Base-by-base conservation (phyloP, 768 basidiomycete genomes). In the Antrodiella citrinella region DNA sequence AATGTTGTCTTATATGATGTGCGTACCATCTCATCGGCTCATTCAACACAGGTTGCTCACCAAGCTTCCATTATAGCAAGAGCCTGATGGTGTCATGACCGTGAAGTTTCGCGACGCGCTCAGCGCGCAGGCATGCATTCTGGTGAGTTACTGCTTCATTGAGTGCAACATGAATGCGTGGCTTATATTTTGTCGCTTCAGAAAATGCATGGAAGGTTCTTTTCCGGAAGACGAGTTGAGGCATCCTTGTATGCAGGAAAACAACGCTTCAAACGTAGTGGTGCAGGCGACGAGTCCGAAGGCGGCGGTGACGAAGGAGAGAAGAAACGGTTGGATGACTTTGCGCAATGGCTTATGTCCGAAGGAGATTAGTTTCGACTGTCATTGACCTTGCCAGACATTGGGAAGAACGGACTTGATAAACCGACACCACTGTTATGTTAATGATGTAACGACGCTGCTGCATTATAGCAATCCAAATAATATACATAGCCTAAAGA, bases 141-240 rank as follows among this genome's bases (percentile, higher is more conserved):
- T 91, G 53, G 92, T 89, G 56, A 56, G 86, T 73, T n/a, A n/a
- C n/a, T n/a, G n/a, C n/a, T n/a, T n/a, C n/a, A n/a, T n/a, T n/a
- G n/a, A n/a, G n/a, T n/a, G n/a, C n/a, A n/a, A 1, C 9, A 21
- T 21, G 21, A 11, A 18, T 25, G n/a, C n/a, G n/a, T n/a, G n/a
- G 42, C 46, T 44, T n/a, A n/a, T n/a, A n/a, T n/a, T n/a, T n/a
- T n/a, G n/a, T n/a, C n/a, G n/a, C n/a, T 3, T 42, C 56, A 94
- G 88, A 95, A 86, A 83, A 97, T 97, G 92, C 80, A 94, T 57
- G 90, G 90, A 5, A 76, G 94, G 38, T 96, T 81, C 67, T 98
- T 97, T 61, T 86, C 82, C 22, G 91, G 91, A 11, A 77, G 90
- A 41, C 76, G 78, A 41, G 73, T 99, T 45, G 81, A 88, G 61